Evolutionary conservation across 2,329 filamentous ascomycete genomes (phyloP).

Genomic region (Fusarium humuli): DNA sequence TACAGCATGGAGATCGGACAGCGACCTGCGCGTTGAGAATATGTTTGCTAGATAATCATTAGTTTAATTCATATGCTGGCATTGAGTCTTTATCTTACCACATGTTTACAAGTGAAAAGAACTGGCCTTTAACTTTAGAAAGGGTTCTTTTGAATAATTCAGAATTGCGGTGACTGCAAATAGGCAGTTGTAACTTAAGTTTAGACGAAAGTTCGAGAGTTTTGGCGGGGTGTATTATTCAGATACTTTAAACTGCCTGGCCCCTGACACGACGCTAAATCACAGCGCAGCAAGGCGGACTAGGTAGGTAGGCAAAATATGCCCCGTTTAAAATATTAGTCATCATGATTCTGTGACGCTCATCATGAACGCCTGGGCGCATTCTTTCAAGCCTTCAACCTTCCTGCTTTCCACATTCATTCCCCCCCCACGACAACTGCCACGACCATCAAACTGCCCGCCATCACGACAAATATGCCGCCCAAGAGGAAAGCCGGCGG

Average conservation of each 20-base stretch:
- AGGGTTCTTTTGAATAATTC: background rate
- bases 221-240: constrained; percentile 40
- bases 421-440: constrained; percentile 12
- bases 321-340: constrained; percentile 17
- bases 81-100: constrained; percentile 49
- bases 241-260: constrained; percentile 7
- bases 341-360: constrained; percentile 30
- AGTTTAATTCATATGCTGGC: background rate
- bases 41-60: constrained; percentile 78
- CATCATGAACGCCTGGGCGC: constrained; percentile 18
- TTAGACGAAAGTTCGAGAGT: constrained; percentile 19
- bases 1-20: constrained; percentile 96
- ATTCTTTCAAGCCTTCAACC: background rate
- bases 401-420: background rate
- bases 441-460: constrained; percentile 12
- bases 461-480: constrained; percentile 64
- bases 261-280: constrained; percentile 21
- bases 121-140: background rate
- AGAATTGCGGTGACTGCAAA: background rate
- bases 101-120: constrained; percentile 43
- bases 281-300: background rate
- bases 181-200: constrained; percentile 10
- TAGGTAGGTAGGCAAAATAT: background rate
- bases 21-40: constrained; percentile 97
- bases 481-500: constrained; percentile 75